A percentile compares a stretch with the other conserved stretches of the same genome.
Conservation (phyloP, 164 flowering plant genomes). For the Tetrastigma voinierianum region DNA sequence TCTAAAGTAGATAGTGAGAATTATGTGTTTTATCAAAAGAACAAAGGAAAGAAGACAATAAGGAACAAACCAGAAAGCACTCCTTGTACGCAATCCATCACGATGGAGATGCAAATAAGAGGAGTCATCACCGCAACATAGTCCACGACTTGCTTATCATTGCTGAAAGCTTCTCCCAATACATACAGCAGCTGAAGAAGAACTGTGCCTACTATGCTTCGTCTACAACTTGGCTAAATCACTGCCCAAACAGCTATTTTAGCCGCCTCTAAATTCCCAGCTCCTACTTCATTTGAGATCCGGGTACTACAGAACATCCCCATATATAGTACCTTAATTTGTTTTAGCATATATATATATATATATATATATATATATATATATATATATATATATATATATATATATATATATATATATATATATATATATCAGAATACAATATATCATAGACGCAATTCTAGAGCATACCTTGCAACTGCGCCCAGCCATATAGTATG, state of each 20-base stretch:
- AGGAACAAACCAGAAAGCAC: constrained; percentile 34
- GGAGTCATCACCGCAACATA: constrained; percentile 28
- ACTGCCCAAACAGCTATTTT: constrained; percentile 18
- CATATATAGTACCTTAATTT: not conserved
- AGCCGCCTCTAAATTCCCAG: constrained; percentile 40
- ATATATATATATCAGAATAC: too few relatives aligned
- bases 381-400: too few relatives aligned
- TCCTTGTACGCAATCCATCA: constrained; percentile 26
- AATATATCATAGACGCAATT: not conserved
- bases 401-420: too few relatives aligned
- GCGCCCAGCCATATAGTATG: constrained; percentile 6
- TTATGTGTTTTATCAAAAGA: too few relatives aligned
- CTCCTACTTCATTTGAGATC: constrained; percentile 51
- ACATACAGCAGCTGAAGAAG: constrained; percentile 21
- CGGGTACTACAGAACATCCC: constrained; percentile 29
- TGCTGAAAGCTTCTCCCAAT: constrained; percentile 36
- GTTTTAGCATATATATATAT: too few relatives aligned
- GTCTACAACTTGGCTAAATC: constrained; percentile 17
- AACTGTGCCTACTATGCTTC: constrained; percentile 14
- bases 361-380: too few relatives aligned
- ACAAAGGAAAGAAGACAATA: not conserved
- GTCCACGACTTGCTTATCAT: constrained; percentile 27
- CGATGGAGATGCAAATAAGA: constrained; percentile 15
- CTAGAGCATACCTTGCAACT: constrained; percentile 20
- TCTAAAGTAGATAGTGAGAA: too few relatives aligned